Evolutionary conservation across 2,329 filamentous ascomycete genomes (phyloP).

Genomic region (Pyrenochaeta sp.): DNA sequence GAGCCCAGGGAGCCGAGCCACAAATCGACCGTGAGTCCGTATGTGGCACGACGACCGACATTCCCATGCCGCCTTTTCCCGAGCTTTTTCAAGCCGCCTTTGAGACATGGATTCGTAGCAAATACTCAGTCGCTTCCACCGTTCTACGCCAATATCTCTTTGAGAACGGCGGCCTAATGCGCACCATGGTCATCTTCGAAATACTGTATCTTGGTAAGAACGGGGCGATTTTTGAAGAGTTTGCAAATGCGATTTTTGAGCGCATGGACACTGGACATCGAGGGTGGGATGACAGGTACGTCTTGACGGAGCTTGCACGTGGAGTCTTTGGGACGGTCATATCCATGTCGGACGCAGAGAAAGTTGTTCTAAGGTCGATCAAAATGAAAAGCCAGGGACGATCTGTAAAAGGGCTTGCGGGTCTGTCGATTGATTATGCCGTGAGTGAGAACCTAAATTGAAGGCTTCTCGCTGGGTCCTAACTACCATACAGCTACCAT

Average conservation of each 20-base stretch:
- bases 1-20: conserved; percentile 27
- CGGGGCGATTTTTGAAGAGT: conserved; percentile 70
- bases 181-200: conserved; percentile 72
- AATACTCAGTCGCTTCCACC: conserved; percentile 74
- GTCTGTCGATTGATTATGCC: conserved; percentile 72
- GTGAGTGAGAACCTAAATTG: conserved; percentile 58
- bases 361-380: conserved; percentile 66
- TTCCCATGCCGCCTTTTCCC: conserved; percentile 71
- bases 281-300: conserved; percentile 82
- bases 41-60: conserved; percentile 55
- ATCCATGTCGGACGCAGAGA: conserved; percentile 64
- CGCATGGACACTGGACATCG: conserved; percentile 70
- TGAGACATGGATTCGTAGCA: conserved; percentile 77
- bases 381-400: conserved; percentile 59
- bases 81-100: conserved; percentile 78
- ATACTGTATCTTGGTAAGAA: conserved; percentile 80
- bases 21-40: conserved; percentile 66
- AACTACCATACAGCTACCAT: conserved; percentile 51
- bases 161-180: conserved; percentile 71
- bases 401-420: conserved; percentile 70
- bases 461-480: conserved; percentile 11
- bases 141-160: conserved; percentile 74
- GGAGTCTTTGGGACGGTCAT: conserved; percentile 68
- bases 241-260: conserved; percentile 76
- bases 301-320: conserved; percentile 79